These are phyloP conservation scores for Alternaria ethzedia DNA, from an alignment of 2,329 filamentous ascomycete species.

Conservation along the genomic window DNA sequence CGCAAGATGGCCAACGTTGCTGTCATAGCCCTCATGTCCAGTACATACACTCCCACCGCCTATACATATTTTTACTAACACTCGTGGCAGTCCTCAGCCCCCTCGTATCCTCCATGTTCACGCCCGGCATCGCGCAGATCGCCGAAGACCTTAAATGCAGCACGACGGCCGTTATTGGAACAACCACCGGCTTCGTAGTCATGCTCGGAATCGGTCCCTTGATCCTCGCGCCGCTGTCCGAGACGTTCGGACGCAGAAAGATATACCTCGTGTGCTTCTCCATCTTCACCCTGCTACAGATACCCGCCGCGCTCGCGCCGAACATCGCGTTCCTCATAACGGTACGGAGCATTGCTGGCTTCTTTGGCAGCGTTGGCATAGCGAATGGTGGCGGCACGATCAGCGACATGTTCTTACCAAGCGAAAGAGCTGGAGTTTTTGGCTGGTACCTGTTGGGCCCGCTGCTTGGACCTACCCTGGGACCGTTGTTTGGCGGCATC, in stretches of 20 bases:
- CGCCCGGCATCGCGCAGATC: slow-evolving; percentile 58
- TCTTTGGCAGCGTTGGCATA: slow-evolving; percentile 59
- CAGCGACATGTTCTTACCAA: slow-evolving; percentile 58
- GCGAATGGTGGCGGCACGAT: slow-evolving; percentile 61
- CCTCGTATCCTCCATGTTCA: slow-evolving; percentile 59
- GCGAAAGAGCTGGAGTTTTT: slow-evolving; percentile 54
- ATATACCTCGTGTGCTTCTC: slow-evolving; percentile 56
- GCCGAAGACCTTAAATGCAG: slow-evolving; percentile 54
- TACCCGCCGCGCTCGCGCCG: slow-evolving; percentile 56
- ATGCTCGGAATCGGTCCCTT: slow-evolving; percentile 58
- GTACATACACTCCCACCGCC: slow-evolving; percentile 24
- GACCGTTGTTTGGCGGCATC: slow-evolving; percentile 53
- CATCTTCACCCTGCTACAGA: slow-evolving; percentile 55
- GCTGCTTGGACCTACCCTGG: slow-evolving; percentile 52
- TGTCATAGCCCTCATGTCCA: slow-evolving; percentile 59
- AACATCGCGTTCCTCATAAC: slow-evolving; percentile 55
- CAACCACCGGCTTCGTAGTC: slow-evolving; percentile 59
- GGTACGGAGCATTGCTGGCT: slow-evolving; percentile 55
- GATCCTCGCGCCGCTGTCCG: slow-evolving; percentile 54
- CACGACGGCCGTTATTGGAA: slow-evolving; percentile 53
- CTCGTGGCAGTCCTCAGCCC: slow-evolving; percentile 51
- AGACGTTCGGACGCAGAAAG: slow-evolving; percentile 55
- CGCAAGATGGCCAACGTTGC: slow-evolving; percentile 58
- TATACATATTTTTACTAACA: neutral
- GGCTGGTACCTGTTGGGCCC: slow-evolving; percentile 55